Base-by-base conservation (phyloP, 768 basidiomycete genomes). In the Crucibulum laeve region DNA sequence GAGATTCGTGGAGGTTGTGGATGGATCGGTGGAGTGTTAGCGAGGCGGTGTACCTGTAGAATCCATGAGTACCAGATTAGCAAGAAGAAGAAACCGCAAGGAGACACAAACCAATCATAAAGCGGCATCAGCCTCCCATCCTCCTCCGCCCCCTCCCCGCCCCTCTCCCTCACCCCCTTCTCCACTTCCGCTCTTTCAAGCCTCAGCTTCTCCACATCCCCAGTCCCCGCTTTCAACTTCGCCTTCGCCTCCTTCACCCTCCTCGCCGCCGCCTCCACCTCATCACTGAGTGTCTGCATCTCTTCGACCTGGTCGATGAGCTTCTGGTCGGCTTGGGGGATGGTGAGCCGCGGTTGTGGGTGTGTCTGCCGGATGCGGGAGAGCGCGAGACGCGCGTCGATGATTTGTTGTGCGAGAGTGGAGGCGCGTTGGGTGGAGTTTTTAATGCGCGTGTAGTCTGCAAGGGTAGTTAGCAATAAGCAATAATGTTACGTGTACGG, bases 351-450 rank as follows among this genome's bases (percentile, higher is more conserved):
- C 35, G 91, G 84, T 15, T 82, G 77, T 0, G 89, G 87, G 52
- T 94, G 81, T 2, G 83, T 77, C 51, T 91, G 85, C 15, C 88
- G 80, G 14, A 94, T 79, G 1, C 91, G 79, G 5, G 84, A 83
- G 26, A 94, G 71, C 1, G 84, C 77, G 3, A 92, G 76, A 25
- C 87, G 83, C 25, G 90, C 80, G 56, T 93, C 90, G 46, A 90
- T 76, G 52, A 94, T 91, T 58, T 87, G 76, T 44, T 87, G 79
- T 1, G 85, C 77, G 1, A 91, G 74, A 2, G 70, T 49, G 17
- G 79, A 66, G 1, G 84, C 82, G 47, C 78, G 75, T 18, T 67
- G 63, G 0, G 79, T 74, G 5, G 76, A 60, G 1, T 68, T 60
- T 33, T 76, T 78, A 0, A 81, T 74, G 48, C 73, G 76, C 30